Percentiles rank a stretch among this genome's conserved stretches.
Conservation (phyloP, 179 eudicot species). For the Corrigiola litoralis region DNA sequence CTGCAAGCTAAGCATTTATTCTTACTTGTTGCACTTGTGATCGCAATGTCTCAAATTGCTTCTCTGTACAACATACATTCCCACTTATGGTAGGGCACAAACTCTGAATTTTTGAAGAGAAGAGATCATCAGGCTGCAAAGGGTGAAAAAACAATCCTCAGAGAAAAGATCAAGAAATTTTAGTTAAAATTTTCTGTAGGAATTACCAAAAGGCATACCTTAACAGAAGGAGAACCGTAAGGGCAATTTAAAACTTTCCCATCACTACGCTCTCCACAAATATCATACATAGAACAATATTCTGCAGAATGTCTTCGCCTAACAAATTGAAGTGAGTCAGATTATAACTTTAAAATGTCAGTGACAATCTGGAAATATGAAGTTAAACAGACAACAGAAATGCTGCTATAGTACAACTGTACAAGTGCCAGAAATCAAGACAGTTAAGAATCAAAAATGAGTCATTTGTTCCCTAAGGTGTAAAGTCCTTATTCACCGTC, state of each 20-base stretch:
- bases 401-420: not conserved
- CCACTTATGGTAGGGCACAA: constrained; percentile 92
- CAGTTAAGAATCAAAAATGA: too few relatives aligned
- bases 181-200: not conserved
- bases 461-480: too few relatives aligned
- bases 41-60: constrained; percentile 78
- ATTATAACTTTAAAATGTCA: not conserved
- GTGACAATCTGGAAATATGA: constrained; percentile 1
- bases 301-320: constrained; percentile 63
- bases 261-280: constrained; percentile 76
- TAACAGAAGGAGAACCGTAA: constrained; percentile 63
- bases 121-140: constrained; percentile 79
- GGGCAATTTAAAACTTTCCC: constrained; percentile 92
- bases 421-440: too few relatives aligned
- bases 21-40: constrained; percentile 94
- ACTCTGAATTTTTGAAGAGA: constrained; percentile 93
- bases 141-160: constrained; percentile 8
- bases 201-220: constrained; percentile 41
- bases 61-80: constrained; percentile 85
- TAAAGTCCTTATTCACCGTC: too few relatives aligned
- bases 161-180: not conserved
- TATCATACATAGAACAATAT: constrained; percentile 93
- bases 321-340: constrained; percentile 11
- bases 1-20: constrained; percentile 1
- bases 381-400: not conserved